phyloP scores from a whole-genome alignment of 2,329 filamentous ascomycete genomes.

The Venturia carpophila region DNA sequence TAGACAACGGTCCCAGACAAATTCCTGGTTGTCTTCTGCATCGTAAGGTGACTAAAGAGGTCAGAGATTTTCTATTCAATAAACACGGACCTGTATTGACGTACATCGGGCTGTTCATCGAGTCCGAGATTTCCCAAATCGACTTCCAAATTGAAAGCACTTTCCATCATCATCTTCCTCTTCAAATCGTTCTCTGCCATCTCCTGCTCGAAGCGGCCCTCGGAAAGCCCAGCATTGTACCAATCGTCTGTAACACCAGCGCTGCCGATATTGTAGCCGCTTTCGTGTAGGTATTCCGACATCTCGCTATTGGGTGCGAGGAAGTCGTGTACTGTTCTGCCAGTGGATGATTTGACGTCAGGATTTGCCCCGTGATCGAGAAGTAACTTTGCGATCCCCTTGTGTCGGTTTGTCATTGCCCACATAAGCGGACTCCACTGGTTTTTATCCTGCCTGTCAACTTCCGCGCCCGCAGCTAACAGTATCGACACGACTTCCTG shows the following conservation, averaged over 20 bases:
- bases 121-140: conserved; percentile 92
- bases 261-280: conserved; percentile 81
- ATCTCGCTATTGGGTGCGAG: conserved; percentile 93
- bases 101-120: conserved; percentile 86
- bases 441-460: conserved; percentile 91
- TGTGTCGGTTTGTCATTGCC: conserved; percentile 98
- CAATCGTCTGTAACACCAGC: conserved; percentile 81
- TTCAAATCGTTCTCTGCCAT: conserved; percentile 95
- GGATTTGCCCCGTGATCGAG: conserved; percentile 92
- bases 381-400: conserved; percentile 85
- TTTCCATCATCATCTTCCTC: conserved; percentile 98
- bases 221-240: conserved; percentile 83
- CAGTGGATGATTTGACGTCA: conserved; percentile 88
- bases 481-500: conserved; percentile 78
- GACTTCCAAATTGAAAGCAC: conserved; percentile 90
- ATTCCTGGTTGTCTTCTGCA: conserved; percentile 83
- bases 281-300: conserved; percentile 88
- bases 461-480: conserved; percentile 75
- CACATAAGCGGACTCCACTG: conserved; percentile 98
- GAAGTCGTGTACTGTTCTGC: conserved; percentile 91
- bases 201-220: conserved; percentile 93
- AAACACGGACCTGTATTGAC: not conserved
- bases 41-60: conserved; percentile 58
- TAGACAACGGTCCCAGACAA: conserved; percentile 88
- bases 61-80: not conserved